Evolutionary conservation across 2,329 filamentous ascomycete genomes (phyloP).

Genomic region (Paecilomyces formosus): DNA sequence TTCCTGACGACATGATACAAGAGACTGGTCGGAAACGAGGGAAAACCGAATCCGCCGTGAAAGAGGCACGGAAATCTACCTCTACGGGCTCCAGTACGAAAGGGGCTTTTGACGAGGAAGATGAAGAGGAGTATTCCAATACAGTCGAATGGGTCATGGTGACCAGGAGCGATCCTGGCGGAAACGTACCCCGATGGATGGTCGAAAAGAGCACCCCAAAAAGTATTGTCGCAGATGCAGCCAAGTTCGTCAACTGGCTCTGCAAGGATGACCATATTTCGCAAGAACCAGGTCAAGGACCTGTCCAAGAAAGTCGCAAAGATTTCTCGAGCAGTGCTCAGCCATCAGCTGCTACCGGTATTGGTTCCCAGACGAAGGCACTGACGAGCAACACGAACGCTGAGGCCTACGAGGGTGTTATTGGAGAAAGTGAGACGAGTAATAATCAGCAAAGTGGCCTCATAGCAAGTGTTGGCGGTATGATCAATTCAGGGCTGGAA

Average conservation of each 20-base stretch:
- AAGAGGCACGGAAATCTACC: slow-evolving; percentile 27
- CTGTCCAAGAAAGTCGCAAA: slow-evolving; percentile 1
- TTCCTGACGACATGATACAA: slow-evolving; percentile 7
- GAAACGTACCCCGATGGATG: slow-evolving; percentile 81
- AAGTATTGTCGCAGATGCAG: slow-evolving; percentile 70
- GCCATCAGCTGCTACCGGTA: neutral
- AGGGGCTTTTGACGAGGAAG: slow-evolving; percentile 2
- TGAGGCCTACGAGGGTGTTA: slow-evolving; percentile 4
- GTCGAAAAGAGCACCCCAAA: slow-evolving; percentile 82
- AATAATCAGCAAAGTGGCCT: slow-evolving; percentile 13
- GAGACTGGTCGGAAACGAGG: slow-evolving; percentile 24
- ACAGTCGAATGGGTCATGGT: slow-evolving; percentile 91
- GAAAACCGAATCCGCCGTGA: slow-evolving; percentile 26
- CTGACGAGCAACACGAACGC: neutral
- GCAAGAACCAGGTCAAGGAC: slow-evolving; percentile 21
- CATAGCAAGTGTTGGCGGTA: slow-evolving; percentile 27
- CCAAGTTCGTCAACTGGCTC: slow-evolving; percentile 77
- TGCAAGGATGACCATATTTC: slow-evolving; percentile 41
- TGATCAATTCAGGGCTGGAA: slow-evolving; percentile 40
- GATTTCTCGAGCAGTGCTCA: neutral
- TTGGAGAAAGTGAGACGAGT: neutral
- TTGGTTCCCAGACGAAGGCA: neutral
- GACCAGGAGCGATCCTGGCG: slow-evolving; percentile 79
- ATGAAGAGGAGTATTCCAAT: slow-evolving; percentile 48
- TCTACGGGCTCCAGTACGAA: neutral